Evolutionary conservation across 2,329 filamentous ascomycete genomes (phyloP).

Genomic region (Chaetomiaceae sp.): DNA sequence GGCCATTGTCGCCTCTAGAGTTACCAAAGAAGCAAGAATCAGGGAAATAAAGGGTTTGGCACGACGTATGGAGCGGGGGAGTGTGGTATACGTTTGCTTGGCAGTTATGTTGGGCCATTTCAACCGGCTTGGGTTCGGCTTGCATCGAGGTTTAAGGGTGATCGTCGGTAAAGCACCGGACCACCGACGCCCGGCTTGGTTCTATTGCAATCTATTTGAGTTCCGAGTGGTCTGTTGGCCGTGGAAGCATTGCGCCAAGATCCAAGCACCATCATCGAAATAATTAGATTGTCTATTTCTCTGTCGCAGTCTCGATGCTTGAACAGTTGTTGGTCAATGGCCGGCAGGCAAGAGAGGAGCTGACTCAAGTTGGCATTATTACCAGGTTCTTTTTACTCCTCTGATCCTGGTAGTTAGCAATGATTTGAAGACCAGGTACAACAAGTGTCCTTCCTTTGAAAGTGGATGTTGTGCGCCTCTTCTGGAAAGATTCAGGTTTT

Average conservation of each 20-base stretch:
- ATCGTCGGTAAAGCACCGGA: neutral
- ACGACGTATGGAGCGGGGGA: constrained; percentile 5
- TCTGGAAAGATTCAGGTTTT: too few species aligned
- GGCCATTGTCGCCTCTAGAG: neutral
- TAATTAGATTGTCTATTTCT: too few species aligned
- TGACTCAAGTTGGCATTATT: too few species aligned
- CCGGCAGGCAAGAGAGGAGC: too few species aligned
- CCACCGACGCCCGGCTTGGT: neutral
- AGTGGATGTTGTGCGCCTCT: too few species aligned
- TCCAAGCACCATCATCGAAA: too few species aligned
- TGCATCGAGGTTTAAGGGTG: neutral
- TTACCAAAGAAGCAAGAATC: neutral
- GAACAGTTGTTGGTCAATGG: too few species aligned
- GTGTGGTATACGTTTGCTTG: constrained; percentile 1
- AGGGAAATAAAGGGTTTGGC: neutral
- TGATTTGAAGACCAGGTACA: too few species aligned
- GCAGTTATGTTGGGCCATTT: constrained; percentile 7
- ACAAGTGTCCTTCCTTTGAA: too few species aligned
- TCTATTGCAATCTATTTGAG: neutral
- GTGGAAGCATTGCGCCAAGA: neutral
- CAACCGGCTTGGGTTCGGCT: constrained; percentile 7
- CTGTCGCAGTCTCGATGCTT: too few species aligned
- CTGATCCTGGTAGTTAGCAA: too few species aligned
- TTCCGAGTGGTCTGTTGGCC: neutral
- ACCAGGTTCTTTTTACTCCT: too few species aligned